Conservation (phyloP, 176 grass and related monocot species). For the Phoenix dactylifera region DNA sequence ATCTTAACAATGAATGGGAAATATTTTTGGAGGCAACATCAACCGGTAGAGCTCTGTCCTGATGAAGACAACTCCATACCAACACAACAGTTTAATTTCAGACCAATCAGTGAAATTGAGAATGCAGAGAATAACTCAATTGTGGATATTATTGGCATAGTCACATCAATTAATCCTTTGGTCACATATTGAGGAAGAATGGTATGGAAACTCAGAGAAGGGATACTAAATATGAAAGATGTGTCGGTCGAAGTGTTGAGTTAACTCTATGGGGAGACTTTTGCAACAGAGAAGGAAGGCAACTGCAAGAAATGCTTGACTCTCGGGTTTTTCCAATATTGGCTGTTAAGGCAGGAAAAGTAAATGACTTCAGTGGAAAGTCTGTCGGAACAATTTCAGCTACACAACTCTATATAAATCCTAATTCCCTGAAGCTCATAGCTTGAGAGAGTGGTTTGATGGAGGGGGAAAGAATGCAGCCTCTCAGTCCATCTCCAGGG, state of each 20-base stretch:
- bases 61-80: conserved; percentile 81
- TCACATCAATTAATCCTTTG: conserved; percentile 63
- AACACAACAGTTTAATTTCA: conserved; percentile 70
- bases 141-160: conserved; percentile 77
- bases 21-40: conserved; percentile 69
- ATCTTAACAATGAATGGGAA: conserved; percentile 94
- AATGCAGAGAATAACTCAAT: conserved; percentile 57
- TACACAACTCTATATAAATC: conserved; percentile 72
- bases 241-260: conserved; percentile 79
- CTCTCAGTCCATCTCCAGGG: conserved; percentile 76
- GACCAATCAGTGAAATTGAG: conserved; percentile 68
- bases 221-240: conserved; percentile 65
- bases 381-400: conserved; percentile 85
- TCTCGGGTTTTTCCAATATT: conserved; percentile 47
- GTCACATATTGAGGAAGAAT: conserved; percentile 77
- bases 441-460: conserved; percentile 79
- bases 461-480: conserved; percentile 61
- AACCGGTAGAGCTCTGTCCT: conserved; percentile 61
- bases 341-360: conserved; percentile 84
- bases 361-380: conserved; percentile 91
- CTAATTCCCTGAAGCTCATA: conserved; percentile 60
- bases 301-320: conserved; percentile 59
- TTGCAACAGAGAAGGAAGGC: conserved; percentile 76
- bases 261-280: conserved; percentile 96
- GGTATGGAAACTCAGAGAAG: conserved; percentile 92